Evolutionary conservation across 2,329 filamentous ascomycete genomes (phyloP).

Genomic region (Aquanectria penicillioides): DNA sequence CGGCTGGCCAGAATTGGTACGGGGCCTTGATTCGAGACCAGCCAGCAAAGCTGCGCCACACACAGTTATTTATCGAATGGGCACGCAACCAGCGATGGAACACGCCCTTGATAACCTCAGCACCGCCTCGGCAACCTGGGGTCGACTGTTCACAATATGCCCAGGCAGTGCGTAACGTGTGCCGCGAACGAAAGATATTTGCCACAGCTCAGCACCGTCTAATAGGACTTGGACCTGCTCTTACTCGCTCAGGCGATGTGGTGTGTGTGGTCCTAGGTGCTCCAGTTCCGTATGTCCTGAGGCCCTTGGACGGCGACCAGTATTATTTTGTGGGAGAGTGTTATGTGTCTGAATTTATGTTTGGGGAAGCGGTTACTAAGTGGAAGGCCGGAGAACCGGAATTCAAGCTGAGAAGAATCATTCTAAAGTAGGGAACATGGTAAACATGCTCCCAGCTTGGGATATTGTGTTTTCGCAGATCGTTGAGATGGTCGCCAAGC

Average conservation of each 20-base stretch:
- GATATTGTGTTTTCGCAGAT: too few species aligned
- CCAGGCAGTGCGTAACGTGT: neutral
- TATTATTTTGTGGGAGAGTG: neutral
- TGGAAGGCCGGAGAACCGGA: too few species aligned
- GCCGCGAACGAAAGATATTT: neutral
- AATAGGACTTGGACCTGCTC: neutral
- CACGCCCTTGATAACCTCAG: neutral
- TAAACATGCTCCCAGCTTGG: too few species aligned
- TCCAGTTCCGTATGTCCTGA: neutral
- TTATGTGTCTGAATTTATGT: neutral
- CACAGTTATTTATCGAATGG: neutral
- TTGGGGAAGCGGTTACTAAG: neutral
- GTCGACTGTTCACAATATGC: neutral
- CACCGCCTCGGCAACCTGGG: neutral
- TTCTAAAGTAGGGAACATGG: too few species aligned
- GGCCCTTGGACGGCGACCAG: neutral
- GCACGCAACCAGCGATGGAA: neutral
- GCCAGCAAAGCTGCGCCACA: neutral
- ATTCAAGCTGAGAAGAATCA: too few species aligned
- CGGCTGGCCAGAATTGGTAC: conserved; percentile 10
- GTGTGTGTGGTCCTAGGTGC: neutral
- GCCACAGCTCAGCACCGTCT: neutral
- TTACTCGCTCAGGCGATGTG: neutral
- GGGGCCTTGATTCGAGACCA: neutral
- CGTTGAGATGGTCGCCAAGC: too few species aligned